Evolutionary conservation across 352 stramenopile species (phyloP).

Genomic region (Phytophthora fragariaefolia): DNA sequence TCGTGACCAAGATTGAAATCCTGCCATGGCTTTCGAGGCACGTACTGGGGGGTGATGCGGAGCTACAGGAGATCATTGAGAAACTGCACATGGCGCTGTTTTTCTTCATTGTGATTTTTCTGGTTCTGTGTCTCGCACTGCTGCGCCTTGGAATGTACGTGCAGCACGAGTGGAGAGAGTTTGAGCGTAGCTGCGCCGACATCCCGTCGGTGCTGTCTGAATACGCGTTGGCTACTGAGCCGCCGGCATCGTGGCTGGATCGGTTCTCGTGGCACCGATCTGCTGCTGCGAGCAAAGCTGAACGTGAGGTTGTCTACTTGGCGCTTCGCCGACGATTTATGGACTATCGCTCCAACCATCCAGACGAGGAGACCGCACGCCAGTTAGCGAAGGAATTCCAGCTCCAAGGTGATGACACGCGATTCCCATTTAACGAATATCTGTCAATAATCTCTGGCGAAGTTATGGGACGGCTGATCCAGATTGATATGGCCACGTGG

Average conservation of each 20-base stretch:
- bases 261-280: constrained; percentile 41
- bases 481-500: constrained; percentile 79
- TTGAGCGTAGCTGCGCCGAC: constrained; percentile 62
- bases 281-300: constrained; percentile 41
- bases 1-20: constrained; percentile 71
- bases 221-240: constrained; percentile 62
- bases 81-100: constrained; percentile 85
- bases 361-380: constrained; percentile 45
- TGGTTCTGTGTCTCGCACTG: constrained; percentile 67
- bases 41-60: constrained; percentile 46
- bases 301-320: constrained; percentile 72
- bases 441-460: constrained; percentile 79
- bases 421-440: constrained; percentile 84
- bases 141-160: constrained; percentile 70
- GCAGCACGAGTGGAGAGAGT: constrained; percentile 77
- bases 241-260: constrained; percentile 43
- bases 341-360: constrained; percentile 78
- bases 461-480: constrained; percentile 73
- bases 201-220: constrained; percentile 66
- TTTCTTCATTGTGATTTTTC: constrained; percentile 84
- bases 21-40: constrained; percentile 50
- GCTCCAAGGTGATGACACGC: constrained; percentile 45
- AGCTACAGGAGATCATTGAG: constrained; percentile 80
- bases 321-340: constrained; percentile 67
- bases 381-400: constrained; percentile 72